Base-by-base conservation (phyloP, 2,329 filamentous ascomycete genomes). In the Colletotrichum godetiae region DNA sequence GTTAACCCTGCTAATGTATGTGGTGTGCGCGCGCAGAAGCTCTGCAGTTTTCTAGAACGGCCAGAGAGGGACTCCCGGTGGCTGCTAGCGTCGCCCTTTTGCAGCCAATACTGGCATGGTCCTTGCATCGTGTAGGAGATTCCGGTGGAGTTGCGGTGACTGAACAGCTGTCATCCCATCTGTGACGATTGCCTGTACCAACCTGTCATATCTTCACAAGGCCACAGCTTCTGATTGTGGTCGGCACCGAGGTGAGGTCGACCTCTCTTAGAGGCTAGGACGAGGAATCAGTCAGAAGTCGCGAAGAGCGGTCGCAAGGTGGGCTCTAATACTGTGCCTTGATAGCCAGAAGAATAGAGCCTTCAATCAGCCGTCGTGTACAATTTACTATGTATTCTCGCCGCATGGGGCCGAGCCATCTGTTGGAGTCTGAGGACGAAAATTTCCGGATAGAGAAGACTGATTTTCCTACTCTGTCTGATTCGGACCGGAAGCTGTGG, bases 1-100 rank as follows among this genome's bases (percentile, higher is more conserved):
- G 69, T 35, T 12, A 72, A 67, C 68, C 72, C 62, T 63, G 68
- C 42, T 53, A n/a, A 31, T 19, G 63, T 67, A 46, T 63, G 31
- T 27, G n/a, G 63, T 61, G 56, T 58, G 55, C 29, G 57, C 49
- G 57, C 58, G 58, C 53, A 33, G 61, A 66, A 65, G 35, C 15
- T 67, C 62, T 52, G 56, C 57, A 67, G 37, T 46, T 69, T 72
- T 72, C 68, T 55, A 67, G 68, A 74, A 74, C 35, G 35, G 19
- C 57, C 27, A 63, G 29, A 72, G 58, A 69, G 49, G 68, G 46
- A 62, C 24, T 52, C 53, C 63, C 6, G 29, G 31, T 35, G 55
- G 29, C 29, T 58, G 24, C 56, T 64, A 72, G 57, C 29, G 56
- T 19, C 56, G 63, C n/a, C 64, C 64, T 68, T 72, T 68, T 61